Conservation (phyloP, 495 filamentous ascomycete species). For the Elasticomyces elasticus region DNA sequence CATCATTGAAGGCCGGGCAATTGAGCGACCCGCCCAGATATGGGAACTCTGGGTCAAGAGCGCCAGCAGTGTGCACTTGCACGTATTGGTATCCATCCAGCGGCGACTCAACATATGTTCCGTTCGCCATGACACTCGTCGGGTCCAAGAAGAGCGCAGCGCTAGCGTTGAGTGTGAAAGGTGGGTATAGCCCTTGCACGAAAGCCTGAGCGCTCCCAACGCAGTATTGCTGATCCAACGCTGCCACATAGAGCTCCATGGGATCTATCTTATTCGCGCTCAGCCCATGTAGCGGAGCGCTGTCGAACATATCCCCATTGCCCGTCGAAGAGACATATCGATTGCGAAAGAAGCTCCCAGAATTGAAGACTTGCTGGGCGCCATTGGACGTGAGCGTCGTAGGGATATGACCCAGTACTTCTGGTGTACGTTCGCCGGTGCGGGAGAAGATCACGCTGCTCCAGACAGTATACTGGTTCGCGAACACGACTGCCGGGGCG, state of each 20-base stretch:
- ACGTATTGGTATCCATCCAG: constrained; percentile 68
- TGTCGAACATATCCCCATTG: constrained; percentile 11
- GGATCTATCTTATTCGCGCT: constrained; percentile 38
- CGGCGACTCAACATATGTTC: constrained; percentile 51
- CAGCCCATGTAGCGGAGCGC: constrained; percentile 35
- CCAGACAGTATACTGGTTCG: constrained; percentile 15
- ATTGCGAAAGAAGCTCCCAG: constrained; percentile 38
- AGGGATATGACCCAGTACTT: constrained; percentile 39
- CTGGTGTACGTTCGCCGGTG: constrained; percentile 63
- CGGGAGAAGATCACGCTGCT: constrained; percentile 54
- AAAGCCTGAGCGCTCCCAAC: constrained; percentile 61
- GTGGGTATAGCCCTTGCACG: constrained; percentile 74
- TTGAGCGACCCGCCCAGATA: constrained; percentile 48
- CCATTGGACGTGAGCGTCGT: constrained; percentile 55
- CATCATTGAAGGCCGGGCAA: constrained; percentile 41
- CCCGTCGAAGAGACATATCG: constrained; percentile 17
- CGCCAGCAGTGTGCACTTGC: constrained; percentile 43
- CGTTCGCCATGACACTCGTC: constrained; percentile 38
- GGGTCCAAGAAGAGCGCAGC: constrained; percentile 33
- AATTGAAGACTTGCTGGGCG: constrained; percentile 51
- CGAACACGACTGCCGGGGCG: neutral
- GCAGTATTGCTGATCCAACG: constrained; percentile 41
- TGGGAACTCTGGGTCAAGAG: constrained; percentile 44
- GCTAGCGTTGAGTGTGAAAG: constrained; percentile 36
- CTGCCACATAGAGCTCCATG: constrained; percentile 38